phyloP scores from a whole-genome alignment of 768 basidiomycete genomes.

The Suillus bovinus region DNA sequence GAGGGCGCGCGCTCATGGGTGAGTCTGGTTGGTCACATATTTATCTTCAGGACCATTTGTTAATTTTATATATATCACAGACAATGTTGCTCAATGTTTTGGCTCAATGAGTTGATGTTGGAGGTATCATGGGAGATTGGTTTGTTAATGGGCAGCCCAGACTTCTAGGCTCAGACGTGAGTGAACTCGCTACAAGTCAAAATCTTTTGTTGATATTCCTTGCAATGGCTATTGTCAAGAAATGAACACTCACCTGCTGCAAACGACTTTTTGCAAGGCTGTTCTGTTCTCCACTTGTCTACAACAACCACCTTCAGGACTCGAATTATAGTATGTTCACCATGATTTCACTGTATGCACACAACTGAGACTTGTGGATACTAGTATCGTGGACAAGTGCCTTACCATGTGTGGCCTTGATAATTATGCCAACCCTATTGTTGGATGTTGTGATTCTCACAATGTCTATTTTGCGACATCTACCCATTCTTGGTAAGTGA shows the following conservation, averaged over 20 bases:
- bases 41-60: neutral
- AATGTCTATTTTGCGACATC: too few species aligned
- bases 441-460: too few species aligned
- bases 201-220: neutral
- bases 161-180: conserved; percentile 65
- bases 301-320: conserved; percentile 71
- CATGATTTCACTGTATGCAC: neutral
- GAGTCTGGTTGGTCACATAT: conserved; percentile 28
- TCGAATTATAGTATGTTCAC: conserved; percentile 69
- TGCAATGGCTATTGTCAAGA: conserved; percentile 80
- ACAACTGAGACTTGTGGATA: neutral
- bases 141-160: conserved; percentile 55
- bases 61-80: conserved; percentile 27
- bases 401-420: conserved; percentile 67
- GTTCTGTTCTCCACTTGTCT: conserved; percentile 77
- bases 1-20: too few species aligned
- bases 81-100: conserved; percentile 62
- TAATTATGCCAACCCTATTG: conserved; percentile 59
- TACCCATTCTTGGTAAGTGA: conserved; percentile 82
- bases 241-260: conserved; percentile 75
- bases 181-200: conserved; percentile 8
- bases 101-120: conserved; percentile 48
- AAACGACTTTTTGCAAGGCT: conserved; percentile 79
- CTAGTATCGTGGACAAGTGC: conserved; percentile 55
- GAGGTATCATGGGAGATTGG: conserved; percentile 50